These are phyloP conservation scores for Abelmoschus esculentus DNA, from an alignment of 345 rosid species.

Conservation along the genomic window DNA sequence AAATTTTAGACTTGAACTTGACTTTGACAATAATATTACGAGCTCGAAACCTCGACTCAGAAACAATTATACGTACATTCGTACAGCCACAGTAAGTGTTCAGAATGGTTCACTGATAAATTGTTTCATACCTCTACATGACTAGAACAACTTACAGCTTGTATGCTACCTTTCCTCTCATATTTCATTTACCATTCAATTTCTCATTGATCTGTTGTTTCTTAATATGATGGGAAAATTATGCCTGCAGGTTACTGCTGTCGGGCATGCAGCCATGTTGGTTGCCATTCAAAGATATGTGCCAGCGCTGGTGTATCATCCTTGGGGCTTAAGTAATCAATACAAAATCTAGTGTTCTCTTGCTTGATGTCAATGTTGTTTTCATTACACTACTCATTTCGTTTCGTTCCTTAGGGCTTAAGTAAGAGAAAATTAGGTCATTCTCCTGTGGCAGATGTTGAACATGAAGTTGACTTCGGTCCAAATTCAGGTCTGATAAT, in stretches of 20 bases:
- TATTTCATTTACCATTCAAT: not conserved
- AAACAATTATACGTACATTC: too few species aligned
- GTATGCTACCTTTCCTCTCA: not conserved
- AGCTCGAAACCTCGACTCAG: too few species aligned
- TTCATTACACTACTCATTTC: too few species aligned
- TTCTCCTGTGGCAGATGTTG: conserved; percentile 20
- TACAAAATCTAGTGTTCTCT: too few species aligned
- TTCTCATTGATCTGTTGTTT: not conserved
- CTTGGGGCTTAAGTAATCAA: conserved; percentile 4
- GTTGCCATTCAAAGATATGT: conserved; percentile 93
- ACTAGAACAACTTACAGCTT: not conserved
- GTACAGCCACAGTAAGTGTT: too few species aligned
- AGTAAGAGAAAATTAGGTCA: not conserved
- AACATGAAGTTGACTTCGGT: conserved; percentile 25
- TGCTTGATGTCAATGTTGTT: too few species aligned
- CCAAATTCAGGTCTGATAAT: conserved; percentile 19
- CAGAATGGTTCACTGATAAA: too few species aligned
- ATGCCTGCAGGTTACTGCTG: conserved; percentile 74
- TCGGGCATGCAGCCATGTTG: conserved; percentile 94
- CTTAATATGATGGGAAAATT: not conserved
- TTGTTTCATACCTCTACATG: not conserved
- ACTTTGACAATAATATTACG: too few species aligned
- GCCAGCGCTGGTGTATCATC: conserved; percentile 59
- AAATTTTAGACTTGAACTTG: too few species aligned
- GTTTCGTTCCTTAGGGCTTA: conserved; percentile 10